Base-by-base conservation (phyloP, 2,329 filamentous ascomycete genomes). In the Calonectria hawksworthii region DNA sequence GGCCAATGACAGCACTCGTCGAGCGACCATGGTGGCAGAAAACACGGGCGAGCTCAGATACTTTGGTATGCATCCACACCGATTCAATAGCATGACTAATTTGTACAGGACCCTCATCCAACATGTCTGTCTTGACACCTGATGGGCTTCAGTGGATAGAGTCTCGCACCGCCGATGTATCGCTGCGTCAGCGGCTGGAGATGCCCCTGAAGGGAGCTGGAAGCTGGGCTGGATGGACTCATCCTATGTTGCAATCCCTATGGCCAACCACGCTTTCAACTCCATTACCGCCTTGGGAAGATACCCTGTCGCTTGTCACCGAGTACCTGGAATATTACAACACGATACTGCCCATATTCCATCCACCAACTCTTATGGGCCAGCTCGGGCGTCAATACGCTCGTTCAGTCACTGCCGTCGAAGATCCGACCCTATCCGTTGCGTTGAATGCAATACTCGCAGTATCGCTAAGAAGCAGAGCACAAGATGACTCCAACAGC, bases 181-280 rank as follows among this genome's bases (percentile, higher is more conserved):
- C 68, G 14, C 26, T 71, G 21, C 59, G 68, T 14, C 59, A 66
- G 36, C 59, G 68, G 18, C 50, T 71, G 3, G 68, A 71, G 28
- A 71, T 66, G 59, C 68, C 68, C n/a, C 28, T 71, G 21, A 56
- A 65, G 21, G 68, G 68, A 28, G 21, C 59, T 26, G 68, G 59
- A 47, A 71, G 68, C 36, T 71, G 68, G 68, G 61, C 68, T 16
- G 51, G 68, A 9, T 71, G 68, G 68, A 65, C 68, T 65, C 68
- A 71, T 9, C 68, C 68, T 26, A 23, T 71, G 36, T 59, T 71
- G 18, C 68, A 71, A 41, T 36, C 68, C 16, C 34, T 71, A 21
- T 71, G 68, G 59, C 59, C 68, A n/a, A 66, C 61, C n/a, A 66
- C 59, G 7, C 59, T 65, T 21, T 71, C 68, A 71, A 71, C 68